phyloP scores from a whole-genome alignment of 2,329 filamentous ascomycete genomes.

The Dichotomopilus funicola region DNA sequence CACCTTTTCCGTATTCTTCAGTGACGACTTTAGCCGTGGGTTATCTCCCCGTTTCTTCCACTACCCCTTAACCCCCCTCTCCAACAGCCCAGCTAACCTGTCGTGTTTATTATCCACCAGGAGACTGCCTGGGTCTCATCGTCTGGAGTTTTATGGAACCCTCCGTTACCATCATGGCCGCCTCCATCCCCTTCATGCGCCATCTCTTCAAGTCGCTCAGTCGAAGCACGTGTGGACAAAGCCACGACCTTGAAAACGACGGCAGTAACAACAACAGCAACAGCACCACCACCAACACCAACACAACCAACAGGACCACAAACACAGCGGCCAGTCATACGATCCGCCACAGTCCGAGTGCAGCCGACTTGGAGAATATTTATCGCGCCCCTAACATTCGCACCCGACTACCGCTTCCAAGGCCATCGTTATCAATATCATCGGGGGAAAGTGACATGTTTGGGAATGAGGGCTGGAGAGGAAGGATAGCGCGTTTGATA shows the following conservation, averaged over 20 bases:
- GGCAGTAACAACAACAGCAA: not conserved
- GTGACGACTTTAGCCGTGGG: constrained; percentile 20
- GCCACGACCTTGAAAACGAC: not conserved
- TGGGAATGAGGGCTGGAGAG: too few relatives aligned
- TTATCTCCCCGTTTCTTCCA: not conserved
- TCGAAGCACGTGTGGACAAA: not conserved
- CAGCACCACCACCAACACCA: not conserved
- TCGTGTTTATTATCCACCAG: constrained; percentile 4
- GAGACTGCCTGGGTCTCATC: constrained; percentile 18
- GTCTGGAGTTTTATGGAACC: constrained; percentile 19
- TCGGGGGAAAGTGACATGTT: too few relatives aligned
- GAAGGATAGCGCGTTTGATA: too few relatives aligned
- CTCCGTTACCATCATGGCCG: constrained; percentile 18
- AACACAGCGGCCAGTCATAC: too few relatives aligned
- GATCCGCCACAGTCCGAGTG: too few relatives aligned
- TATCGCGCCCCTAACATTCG: too few relatives aligned
- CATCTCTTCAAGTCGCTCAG: constrained; percentile 15
- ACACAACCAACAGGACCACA: too few relatives aligned
- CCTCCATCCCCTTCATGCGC: constrained; percentile 20
- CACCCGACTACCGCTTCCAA: too few relatives aligned
- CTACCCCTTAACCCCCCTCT: not conserved
- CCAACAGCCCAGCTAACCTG: not conserved
- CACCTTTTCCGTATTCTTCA: constrained; percentile 7
- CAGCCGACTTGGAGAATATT: too few relatives aligned
- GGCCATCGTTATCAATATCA: not conserved